Base-by-base conservation (phyloP, 768 basidiomycete species). In the Lepiota venenata region DNA sequence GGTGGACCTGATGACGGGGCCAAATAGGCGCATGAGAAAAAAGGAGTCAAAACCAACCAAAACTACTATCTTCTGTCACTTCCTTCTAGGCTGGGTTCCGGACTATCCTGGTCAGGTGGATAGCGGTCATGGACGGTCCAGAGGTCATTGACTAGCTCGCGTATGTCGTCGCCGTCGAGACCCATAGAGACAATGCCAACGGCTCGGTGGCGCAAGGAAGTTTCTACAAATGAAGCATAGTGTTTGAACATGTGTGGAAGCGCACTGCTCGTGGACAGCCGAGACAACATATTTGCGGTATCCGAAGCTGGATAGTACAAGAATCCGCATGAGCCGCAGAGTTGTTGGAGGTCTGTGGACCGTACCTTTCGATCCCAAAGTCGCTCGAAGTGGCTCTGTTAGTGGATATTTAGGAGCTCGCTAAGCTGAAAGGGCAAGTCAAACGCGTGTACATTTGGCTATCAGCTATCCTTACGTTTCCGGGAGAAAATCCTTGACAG, bases 51-150 rank as follows among this genome's bases (percentile, higher is more conserved):
- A 52, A 36, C 22, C 21, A 40, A 9, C 20, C 29, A 16, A 58
- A 8, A 32, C 32, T 8, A 52, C 47, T 61, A 60, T 53, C 60
- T 61, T 10, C 58, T 57, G 27, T 58, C 16, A 47, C 39, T 48
- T 46, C 35, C 49, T 16, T 60, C 66, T 14, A 15, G 18, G 20
- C 50, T 64, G 9, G 49, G 56, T 29, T 47, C 56, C 18, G 59
- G 61, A 29, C 60, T 70, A 16, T 66, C 72, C 32, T 8, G 32
- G 32, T 32, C 32, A 32, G 45, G 71, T 68, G 12, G 65, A 22
- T 71, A 67, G 58, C 67, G 70, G 56, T 85, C 84, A 45, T 78
- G 75, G 25, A 87, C 67, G 16, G 74, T 77, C 85, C 87, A 86
- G 44, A 88, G 61, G 38, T 77, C 77, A 58, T 81, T 79, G 14